Base-by-base conservation (phyloP, 164 flowering plant species). In the Amborella trichopoda region DNA sequence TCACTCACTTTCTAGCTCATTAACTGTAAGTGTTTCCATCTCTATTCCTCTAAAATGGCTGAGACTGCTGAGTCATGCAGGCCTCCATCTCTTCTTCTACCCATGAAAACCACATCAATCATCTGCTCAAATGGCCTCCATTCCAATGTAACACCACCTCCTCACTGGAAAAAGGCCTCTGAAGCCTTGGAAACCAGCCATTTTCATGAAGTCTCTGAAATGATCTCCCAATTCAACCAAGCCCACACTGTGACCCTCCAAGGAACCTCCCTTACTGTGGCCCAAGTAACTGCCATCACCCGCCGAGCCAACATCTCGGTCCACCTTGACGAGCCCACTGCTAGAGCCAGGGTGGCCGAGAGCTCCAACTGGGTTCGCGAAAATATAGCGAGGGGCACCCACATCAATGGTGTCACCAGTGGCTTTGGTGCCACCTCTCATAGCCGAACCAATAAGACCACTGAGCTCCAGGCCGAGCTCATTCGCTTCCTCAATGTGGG, bases 241-340 rank as follows among this genome's bases (percentile, higher is more conserved):
- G 68, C 78, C 8, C n/a, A n/a, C n/a, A 46, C 48, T 52, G 77
- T 80, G 0, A 54, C 43, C 33, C 80, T 77, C 2, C 81, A 69
- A 2, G 89, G 81, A 0, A 60, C 64, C 62, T 62, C 60, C 10
- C 54, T 80, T 17, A 80, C 84, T 9, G 59, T 77, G 3, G 49
- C 68, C 3, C 80, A 77, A 42, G 84, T 80, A 54, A 83, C 81
- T 1, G 77, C 80, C 3, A 54, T 73, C 5, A 72, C 83, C 18
- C 23, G 50, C 19, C 27, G 40, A 4, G 63, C 19, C 14, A 26
- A 6, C 22, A 26, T 49, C 18, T 10, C 16, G n/a, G 69, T 69
- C 23, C 17, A 17, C 19, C 62, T 69, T 19, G 44, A 62, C 39
- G 62, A 61, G 38, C 47, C 51, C 16, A 50, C 22, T 22, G 67